Evolutionary conservation across 805 yeast species (phyloP).

Genomic region (Wickerhamomyces xylosicus): DNA sequence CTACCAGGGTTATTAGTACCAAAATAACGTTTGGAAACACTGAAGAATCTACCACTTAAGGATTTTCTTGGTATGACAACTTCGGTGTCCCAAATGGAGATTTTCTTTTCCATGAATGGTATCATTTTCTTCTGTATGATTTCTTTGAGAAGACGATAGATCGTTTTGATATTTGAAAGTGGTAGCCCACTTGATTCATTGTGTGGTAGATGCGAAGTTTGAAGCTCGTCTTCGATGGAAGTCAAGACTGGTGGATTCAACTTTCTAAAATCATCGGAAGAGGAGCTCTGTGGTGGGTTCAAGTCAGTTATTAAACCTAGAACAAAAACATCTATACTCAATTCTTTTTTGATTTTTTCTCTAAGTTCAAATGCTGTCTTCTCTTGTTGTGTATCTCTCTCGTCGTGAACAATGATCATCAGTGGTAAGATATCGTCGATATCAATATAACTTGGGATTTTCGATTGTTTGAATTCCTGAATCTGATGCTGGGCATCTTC

Average conservation of each 20-base stretch:
- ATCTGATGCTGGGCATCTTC: conserved; percentile 50
- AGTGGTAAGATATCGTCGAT: conserved; percentile 49
- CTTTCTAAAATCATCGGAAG: not conserved
- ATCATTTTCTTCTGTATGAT: conserved; percentile 32
- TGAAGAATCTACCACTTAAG: conserved; percentile 61
- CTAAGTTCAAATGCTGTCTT: conserved; percentile 29
- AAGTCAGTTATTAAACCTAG: conserved; percentile 8
- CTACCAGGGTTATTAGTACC: conserved; percentile 9
- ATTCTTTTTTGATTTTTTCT: conserved; percentile 24
- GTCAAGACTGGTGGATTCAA: conserved; percentile 24
- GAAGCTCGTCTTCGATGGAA: conserved; percentile 38
- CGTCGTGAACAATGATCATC: conserved; percentile 40
- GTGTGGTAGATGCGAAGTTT: conserved; percentile 10
- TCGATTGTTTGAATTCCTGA: conserved; percentile 36
- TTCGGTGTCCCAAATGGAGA: conserved; percentile 80
- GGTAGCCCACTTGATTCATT: conserved; percentile 8
- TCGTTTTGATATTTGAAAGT: conserved; percentile 5
- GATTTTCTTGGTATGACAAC: conserved; percentile 69
- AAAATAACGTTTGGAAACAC: conserved; percentile 52
- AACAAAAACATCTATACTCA: conserved; percentile 23
- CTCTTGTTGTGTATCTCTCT: conserved; percentile 31
- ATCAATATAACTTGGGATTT: conserved; percentile 55
- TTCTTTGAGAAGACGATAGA: conserved; percentile 15
- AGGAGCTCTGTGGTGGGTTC: conserved; percentile 5
- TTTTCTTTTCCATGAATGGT: conserved; percentile 80